Base-by-base conservation (phyloP, 2,329 filamentous ascomycete genomes). In the Dothideomycetidae sp. region DNA sequence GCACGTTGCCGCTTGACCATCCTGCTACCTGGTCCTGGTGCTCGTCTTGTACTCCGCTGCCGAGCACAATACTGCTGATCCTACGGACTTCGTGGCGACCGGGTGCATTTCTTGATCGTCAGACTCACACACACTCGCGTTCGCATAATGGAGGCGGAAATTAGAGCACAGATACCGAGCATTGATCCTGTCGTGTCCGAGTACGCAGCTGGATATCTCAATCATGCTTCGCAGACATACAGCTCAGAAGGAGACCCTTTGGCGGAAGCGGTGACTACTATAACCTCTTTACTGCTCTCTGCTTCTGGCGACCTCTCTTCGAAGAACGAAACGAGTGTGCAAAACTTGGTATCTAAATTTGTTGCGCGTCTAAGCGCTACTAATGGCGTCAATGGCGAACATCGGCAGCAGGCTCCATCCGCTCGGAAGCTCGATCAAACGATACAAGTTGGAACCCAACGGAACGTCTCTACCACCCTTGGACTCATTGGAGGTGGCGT, bases 391-490 rank as follows among this genome's bases (percentile, higher is more conserved):
- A 68, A 78, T 58, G 70, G 75, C 33, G 73, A 84, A 58, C 68
- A 70, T 36, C 66, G 70, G 46, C 75, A 78, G 53, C 73, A 78
- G 49, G 81, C 81, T 7, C 80, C 83, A 13, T 73, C 75, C 5
- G 82, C 88, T 42, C 84, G 70, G 60, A 81, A 84, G 51, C 74
- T 98, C 13, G 90, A 96, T 53, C 86, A 96, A 60, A 82, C 86
- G 43, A 83, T 94, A 59, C 83, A 94, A 61, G 88, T 98, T 52
- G 83, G 84, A 57, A 78, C 86, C 16, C 84, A 93, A 63, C 74
- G 84, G 47, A 94, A 93, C 61, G 88, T 98, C 64, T 98, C 90
- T 19, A 93, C 90, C 4, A 98, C 90, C 2, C 63, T 98, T 48
- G 88, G 85, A 14, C 75, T 98, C 35, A 75, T 86, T 5, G 81